phyloP scores from a whole-genome alignment of 2,329 filamentous ascomycete species.

The Colletotrichum acutatum region DNA sequence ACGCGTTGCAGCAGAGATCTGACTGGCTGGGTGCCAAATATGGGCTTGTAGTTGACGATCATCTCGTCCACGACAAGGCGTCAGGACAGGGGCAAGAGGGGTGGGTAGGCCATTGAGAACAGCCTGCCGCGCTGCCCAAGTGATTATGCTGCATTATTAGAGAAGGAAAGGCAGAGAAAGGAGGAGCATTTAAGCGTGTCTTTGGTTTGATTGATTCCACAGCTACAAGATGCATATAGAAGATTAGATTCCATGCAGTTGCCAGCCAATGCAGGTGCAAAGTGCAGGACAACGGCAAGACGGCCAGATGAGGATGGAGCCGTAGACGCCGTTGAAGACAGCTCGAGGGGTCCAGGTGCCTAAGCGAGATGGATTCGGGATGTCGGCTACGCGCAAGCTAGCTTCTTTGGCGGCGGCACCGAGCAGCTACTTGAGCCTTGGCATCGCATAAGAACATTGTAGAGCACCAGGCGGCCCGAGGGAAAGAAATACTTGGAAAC shows the following conservation, averaged over 20 bases:
- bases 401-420: conserved; percentile 2
- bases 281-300: neutral
- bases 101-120: conserved; percentile 4
- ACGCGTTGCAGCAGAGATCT: neutral
- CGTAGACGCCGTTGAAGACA: neutral
- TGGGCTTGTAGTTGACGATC: neutral
- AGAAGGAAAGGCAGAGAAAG: neutral
- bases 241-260: neutral
- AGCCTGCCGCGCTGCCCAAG: conserved; percentile 15
- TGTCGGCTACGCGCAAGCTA: neutral
- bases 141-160: neutral
- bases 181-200: conserved; percentile 25
- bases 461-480: neutral
- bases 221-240: conserved; percentile 11
- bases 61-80: neutral
- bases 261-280: neutral
- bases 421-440: neutral
- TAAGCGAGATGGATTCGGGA: conserved; percentile 16
- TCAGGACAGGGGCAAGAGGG: neutral
- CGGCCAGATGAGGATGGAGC: neutral
- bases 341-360: neutral
- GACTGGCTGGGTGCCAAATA: neutral
- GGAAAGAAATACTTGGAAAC: neutral
- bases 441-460: neutral
- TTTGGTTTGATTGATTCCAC: conserved; percentile 23